These are phyloP conservation scores for Paecilomyces dactylethromorphus DNA, from an alignment of 2,329 filamentous ascomycete genomes.

Conservation along the genomic window DNA sequence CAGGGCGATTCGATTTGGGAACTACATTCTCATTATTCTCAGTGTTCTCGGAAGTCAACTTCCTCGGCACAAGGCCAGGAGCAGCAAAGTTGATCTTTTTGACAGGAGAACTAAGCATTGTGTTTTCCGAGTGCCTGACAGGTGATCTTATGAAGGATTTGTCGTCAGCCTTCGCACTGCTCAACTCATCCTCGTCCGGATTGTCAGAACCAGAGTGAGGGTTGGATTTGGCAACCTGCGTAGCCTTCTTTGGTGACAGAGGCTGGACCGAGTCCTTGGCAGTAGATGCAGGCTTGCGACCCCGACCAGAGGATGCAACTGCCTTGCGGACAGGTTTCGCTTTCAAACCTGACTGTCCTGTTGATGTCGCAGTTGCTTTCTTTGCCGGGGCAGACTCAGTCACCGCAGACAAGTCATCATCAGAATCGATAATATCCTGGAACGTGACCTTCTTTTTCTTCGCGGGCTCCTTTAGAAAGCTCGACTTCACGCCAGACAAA, in stretches of 20 bases:
- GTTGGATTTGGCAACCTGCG: slow-evolving; percentile 37
- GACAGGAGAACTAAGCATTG: slow-evolving; percentile 28
- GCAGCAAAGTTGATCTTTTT: slow-evolving; percentile 32
- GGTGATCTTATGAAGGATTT: slow-evolving; percentile 30
- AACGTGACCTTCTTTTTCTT: slow-evolving; percentile 44
- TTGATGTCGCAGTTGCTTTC: slow-evolving; percentile 15
- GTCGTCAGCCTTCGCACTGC: slow-evolving; percentile 21
- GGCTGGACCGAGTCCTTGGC: slow-evolving; percentile 27
- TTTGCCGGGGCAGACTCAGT: slow-evolving; percentile 24
- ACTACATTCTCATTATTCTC: slow-evolving; percentile 27
- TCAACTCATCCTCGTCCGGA: slow-evolving; percentile 39
- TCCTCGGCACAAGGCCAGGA: slow-evolving; percentile 1
- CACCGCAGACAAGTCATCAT: slow-evolving; percentile 31
- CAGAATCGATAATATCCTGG: slow-evolving; percentile 29
- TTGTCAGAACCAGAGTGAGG: slow-evolving; percentile 29
- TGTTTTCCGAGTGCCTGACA: slow-evolving; percentile 19
- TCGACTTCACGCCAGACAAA: slow-evolving; percentile 20
- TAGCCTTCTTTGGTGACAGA: slow-evolving; percentile 44
- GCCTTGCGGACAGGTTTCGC: slow-evolving; percentile 42
- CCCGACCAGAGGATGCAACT: slow-evolving; percentile 18
- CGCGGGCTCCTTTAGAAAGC: slow-evolving; percentile 21
- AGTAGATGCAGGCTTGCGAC: slow-evolving; percentile 24
- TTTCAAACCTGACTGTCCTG: slow-evolving; percentile 30
- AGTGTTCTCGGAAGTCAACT: slow-evolving; percentile 8
- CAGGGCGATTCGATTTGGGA: slow-evolving; percentile 16